Evolutionary conservation across 257 asterid species (phyloP), one percentile per base, ranked within the genome.

Genomic region (Knoxia roxburghii): DNA sequence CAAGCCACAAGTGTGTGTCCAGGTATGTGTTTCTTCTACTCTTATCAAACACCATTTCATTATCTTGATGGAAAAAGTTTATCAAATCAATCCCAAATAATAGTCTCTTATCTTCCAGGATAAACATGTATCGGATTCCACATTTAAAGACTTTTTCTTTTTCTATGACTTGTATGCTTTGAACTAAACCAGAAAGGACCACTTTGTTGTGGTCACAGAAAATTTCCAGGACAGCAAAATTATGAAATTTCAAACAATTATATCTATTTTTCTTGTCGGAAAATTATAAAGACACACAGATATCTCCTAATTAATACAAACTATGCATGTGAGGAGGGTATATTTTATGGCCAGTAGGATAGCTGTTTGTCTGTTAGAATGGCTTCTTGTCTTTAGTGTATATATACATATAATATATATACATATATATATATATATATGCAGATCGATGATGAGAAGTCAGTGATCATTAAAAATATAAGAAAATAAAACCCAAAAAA

Each of bases 131-230:
- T 65, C 59, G 29, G 48, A 13, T 50, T 37, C 65, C n/a, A 37
- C 43, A 11, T n/a, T 18, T 26, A 15, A 10, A 33, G 17, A 24
- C n/a, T n/a, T n/a, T n/a, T 51, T 9, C 6, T 3, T 24, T 50
- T 35, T 65, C 8, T 23, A 33, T n/a, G 30, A 33, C 20, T 33
- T 21, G 32, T 35, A 24, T 37, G 11, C 2, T n/a, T 49, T 49
- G 6, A 30, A 11, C 10, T 30, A 10, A 26, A 29, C 50, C 32
- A 59, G n/a, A n/a, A n/a, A n/a, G 69, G 69, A 65, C 69, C 60
- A 65, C 69, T n/a, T 32, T 29, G 5, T 32, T 17, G 45, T 49
- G 60, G 29, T 18, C 33, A 51, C 61, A 4, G 13, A 32, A 57
- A 65, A 20, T 48, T 23, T 17, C 13, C 56, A 30, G 45, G 63